Evolutionary conservation across 257 asterid genomes (phyloP).

Genomic region (Prunella vulgaris): DNA sequence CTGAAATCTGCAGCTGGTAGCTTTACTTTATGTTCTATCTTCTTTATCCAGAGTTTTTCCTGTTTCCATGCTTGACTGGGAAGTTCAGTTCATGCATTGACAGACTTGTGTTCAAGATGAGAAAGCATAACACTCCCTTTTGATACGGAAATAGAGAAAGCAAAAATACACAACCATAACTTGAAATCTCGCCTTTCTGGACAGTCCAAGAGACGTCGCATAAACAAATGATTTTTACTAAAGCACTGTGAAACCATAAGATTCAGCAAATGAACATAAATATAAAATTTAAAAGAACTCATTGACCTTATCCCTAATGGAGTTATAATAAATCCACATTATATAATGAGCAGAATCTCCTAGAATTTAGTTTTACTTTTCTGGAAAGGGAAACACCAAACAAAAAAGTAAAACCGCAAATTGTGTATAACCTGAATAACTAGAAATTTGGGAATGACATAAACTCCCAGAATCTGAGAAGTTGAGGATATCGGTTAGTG

Average conservation of each 20-base stretch:
- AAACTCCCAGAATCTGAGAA: not conserved
- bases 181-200: not conserved
- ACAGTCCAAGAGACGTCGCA: not conserved
- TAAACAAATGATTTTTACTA: not conserved
- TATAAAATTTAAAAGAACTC: not conserved
- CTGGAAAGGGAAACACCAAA: not conserved
- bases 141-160: no score
- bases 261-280: not conserved
- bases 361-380: not conserved
- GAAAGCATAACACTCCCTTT: not conserved
- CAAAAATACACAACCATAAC: constrained; percentile 1
- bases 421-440: not conserved
- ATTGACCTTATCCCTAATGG: not conserved
- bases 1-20: not conserved
- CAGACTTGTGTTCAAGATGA: not conserved
- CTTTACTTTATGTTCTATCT: not conserved
- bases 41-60: not conserved
- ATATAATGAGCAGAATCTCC: not conserved
- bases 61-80: constrained; percentile 12
- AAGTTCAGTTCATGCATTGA: no score
- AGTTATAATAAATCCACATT: not conserved
- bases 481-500: not conserved
- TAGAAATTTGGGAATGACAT: not conserved
- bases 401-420: not conserved
- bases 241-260: not conserved